Percentiles rank a stretch among this genome's conserved stretches.
Evolutionary conservation across 169 alveolate genomes (phyloP).

Genomic region (Cryptosporidium baileyi): DNA sequence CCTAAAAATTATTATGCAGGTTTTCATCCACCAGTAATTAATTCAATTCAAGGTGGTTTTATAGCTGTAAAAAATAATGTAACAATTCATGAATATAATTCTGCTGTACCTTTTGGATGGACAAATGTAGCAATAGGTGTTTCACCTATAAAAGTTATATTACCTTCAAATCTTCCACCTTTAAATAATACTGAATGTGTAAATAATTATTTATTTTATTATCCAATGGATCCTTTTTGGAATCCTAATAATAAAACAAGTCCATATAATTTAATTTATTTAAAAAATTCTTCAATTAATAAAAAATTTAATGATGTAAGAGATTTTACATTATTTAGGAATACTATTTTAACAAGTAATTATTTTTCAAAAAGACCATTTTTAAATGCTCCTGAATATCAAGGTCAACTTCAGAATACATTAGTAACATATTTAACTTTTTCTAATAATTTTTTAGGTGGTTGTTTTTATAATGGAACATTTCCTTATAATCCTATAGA

Average conservation of each 20-base stretch:
- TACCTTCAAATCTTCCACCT: slow-evolving; percentile 55
- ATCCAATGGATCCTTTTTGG: slow-evolving; percentile 62
- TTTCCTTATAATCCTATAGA: slow-evolving; percentile 27
- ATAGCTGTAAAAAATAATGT: slow-evolving; percentile 42
- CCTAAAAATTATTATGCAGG: slow-evolving; percentile 40
- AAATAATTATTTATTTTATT: slow-evolving; percentile 36
- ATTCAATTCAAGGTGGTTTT: slow-evolving; percentile 64
- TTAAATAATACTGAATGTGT: not conserved
- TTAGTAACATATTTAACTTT: slow-evolving; percentile 42
- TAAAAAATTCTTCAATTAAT: not conserved
- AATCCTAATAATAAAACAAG: not conserved
- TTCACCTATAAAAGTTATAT: slow-evolving; percentile 41
- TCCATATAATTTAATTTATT: slow-evolving; percentile 6
- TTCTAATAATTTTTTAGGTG: slow-evolving; percentile 50
- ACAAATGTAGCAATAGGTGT: slow-evolving; percentile 44
- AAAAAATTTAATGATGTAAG: not conserved
- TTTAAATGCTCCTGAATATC: not conserved
- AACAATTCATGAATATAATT: slow-evolving; percentile 32
- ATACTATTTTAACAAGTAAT: slow-evolving; percentile 24
- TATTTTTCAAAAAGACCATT: slow-evolving; percentile 63
- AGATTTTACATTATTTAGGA: not conserved
- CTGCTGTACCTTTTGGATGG: slow-evolving; percentile 70
- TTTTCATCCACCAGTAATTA: slow-evolving; percentile 46
- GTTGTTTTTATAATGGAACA: slow-evolving; percentile 65
- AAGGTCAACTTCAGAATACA: slow-evolving; percentile 52